A percentile compares a stretch with the other conserved stretches of the same genome.
Evolutionary conservation across 2,329 filamentous ascomycete genomes (phyloP).

Genomic region (Nannizziopsis arthrosporioides): DNA sequence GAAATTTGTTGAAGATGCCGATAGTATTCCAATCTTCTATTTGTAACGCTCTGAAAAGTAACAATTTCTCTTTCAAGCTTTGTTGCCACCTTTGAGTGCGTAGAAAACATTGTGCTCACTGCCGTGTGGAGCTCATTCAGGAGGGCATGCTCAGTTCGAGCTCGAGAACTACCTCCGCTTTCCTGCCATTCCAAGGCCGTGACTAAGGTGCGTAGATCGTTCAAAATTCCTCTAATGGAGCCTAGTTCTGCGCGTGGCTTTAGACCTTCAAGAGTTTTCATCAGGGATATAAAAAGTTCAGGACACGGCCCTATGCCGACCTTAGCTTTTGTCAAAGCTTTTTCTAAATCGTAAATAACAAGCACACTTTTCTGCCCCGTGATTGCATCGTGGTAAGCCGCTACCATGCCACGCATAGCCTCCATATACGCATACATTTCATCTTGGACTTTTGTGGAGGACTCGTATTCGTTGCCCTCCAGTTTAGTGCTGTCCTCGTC

Average conservation of each 20-base stretch:
- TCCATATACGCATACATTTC: slow-evolving; percentile 80
- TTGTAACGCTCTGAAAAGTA: slow-evolving; percentile 66
- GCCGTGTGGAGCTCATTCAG: slow-evolving; percentile 51
- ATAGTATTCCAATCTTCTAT: slow-evolving; percentile 78
- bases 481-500: slow-evolving; percentile 56
- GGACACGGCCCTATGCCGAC: slow-evolving; percentile 60
- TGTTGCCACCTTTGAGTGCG: slow-evolving; percentile 42
- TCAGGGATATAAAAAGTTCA: slow-evolving; percentile 43
- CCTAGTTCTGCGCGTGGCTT: slow-evolving; percentile 39
- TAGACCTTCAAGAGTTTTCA: slow-evolving; percentile 35
- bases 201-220: slow-evolving; percentile 55
- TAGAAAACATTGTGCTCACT: slow-evolving; percentile 42
- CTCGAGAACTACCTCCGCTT: slow-evolving; percentile 43
- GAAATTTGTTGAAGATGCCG: slow-evolving; percentile 83
- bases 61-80: slow-evolving; percentile 56
- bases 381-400: slow-evolving; percentile 66
- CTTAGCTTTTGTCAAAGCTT: slow-evolving; percentile 49
- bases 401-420: slow-evolving; percentile 59
- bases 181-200: slow-evolving; percentile 49
- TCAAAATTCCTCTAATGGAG: slow-evolving; percentile 60
- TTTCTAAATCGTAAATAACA: slow-evolving; percentile 58
- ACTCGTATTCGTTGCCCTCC: slow-evolving; percentile 81
- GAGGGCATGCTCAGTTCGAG: slow-evolving; percentile 52
- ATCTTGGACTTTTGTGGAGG: slow-evolving; percentile 78
- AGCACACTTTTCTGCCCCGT: slow-evolving; percentile 67